Percentiles rank a stretch among this genome's conserved stretches.
Evolutionary conservation across 192 early-diverging fungal species (phyloP).

Genomic region (Coemansia aciculifera): DNA sequence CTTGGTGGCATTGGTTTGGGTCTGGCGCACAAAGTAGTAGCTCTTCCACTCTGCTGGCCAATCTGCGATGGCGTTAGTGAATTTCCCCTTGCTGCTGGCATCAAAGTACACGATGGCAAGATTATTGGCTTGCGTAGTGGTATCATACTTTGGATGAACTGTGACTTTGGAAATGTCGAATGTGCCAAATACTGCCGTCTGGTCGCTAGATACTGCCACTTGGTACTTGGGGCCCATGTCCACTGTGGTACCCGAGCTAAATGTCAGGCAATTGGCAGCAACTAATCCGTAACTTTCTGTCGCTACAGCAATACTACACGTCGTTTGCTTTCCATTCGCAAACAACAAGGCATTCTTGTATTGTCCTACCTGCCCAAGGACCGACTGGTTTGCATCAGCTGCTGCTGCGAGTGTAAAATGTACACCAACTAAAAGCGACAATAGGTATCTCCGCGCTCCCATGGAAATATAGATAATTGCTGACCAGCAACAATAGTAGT

Average conservation of each 20-base stretch:
- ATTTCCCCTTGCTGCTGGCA: background rate
- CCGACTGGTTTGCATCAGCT: background rate
- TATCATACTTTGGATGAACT: slow-evolving; percentile 1
- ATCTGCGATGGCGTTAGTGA: background rate
- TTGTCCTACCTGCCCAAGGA: background rate
- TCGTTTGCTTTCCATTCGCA: slow-evolving; percentile 10
- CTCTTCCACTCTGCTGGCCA: slow-evolving; percentile 5
- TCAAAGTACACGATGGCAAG: slow-evolving; percentile 21
- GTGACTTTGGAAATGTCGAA: slow-evolving; percentile 7
- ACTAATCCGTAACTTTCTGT: slow-evolving; percentile 11
- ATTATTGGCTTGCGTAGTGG: slow-evolving; percentile 6
- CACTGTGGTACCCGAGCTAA: background rate
- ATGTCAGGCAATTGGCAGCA: slow-evolving; percentile 18
- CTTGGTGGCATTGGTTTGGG: background rate
- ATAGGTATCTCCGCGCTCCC: background rate
- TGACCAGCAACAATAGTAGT: slow-evolving; percentile 1
- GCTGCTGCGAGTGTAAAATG: background rate
- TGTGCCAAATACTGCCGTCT: background rate
- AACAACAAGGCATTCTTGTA: slow-evolving; percentile 18
- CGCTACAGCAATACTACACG: slow-evolving; percentile 14
- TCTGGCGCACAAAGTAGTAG: slow-evolving; percentile 2
- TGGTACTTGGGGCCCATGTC: slow-evolving; percentile 11
- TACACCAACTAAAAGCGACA: background rate
- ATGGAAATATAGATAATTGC: background rate
- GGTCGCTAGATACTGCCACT: slow-evolving; percentile 2